Conservation (phyloP, 2,329 filamentous ascomycete genomes). For the Trichoderma guizhouense region DNA sequence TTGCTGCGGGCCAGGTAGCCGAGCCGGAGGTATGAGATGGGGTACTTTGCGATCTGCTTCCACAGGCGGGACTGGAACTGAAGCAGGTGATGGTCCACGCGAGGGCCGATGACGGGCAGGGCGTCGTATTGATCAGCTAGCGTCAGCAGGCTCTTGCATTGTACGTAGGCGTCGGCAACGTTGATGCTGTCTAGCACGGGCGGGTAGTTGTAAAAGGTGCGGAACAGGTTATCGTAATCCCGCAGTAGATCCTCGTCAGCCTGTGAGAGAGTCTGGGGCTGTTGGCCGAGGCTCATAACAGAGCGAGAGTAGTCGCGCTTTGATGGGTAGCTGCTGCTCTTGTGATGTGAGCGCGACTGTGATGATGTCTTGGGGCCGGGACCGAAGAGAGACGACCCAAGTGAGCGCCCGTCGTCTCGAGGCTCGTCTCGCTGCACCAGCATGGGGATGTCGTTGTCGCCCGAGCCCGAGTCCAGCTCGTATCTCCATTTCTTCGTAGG, state of each 20-base stretch:
- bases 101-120: constrained; percentile 77
- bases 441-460: constrained; percentile 77
- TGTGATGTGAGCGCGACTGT: constrained; percentile 34
- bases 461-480: constrained; percentile 74
- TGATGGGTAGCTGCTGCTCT: constrained; percentile 43
- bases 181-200: constrained; percentile 79
- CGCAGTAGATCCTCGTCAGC: constrained; percentile 74
- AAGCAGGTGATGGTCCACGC: constrained; percentile 89
- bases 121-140: constrained; percentile 96
- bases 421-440: constrained; percentile 71
- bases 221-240: constrained; percentile 94
- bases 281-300: constrained; percentile 70
- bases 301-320: constrained; percentile 73
- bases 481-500: constrained; percentile 70
- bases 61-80: constrained; percentile 88
- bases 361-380: constrained; percentile 38
- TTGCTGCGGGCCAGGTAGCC: constrained; percentile 81
- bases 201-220: constrained; percentile 91
- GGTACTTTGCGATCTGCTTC: constrained; percentile 96
- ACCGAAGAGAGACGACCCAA: constrained; percentile 33
- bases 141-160: constrained; percentile 84
- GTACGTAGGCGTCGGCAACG: constrained; percentile 87
- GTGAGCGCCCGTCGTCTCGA: constrained; percentile 3
- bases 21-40: constrained; percentile 84
- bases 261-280: constrained; percentile 46